Base-by-base conservation (phyloP, 306 rosid species). In the Acmispon strigosus region DNA sequence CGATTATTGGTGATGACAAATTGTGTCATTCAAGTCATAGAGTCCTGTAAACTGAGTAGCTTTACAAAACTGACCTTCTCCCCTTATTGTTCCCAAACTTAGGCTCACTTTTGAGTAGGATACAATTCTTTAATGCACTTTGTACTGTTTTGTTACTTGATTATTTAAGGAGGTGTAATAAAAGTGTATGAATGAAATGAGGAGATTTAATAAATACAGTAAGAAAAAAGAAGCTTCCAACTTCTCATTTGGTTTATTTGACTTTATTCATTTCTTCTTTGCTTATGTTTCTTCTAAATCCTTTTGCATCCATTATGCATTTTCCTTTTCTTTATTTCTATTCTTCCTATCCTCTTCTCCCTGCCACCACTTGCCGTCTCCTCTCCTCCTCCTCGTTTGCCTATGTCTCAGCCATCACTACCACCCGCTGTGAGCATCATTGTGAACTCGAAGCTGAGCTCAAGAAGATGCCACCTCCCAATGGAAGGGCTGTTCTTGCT, bases 401-500 rank as follows among this genome's bases (percentile, higher is more conserved):
- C 78, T 88, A 13, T 87, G 15, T 87, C 90, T 48, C 94, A 88
- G 73, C 77, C 89, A 32, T 32, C 37, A 32, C 37, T 27, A 2
- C 34, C 0, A 2, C 34, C 75, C 92, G 90, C 13, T 81, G 92
- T 18, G 96, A 90, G 75, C 97, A 87, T 59, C 96, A 94, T 63
- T 83, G 97, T 4, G 96, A 90, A 59, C 82, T 94, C 57, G 95
- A 94, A 69, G 83, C 89, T 6, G 97, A 90, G 74, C 92, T 94
- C 12, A 90, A 86, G 88, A 94, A 90, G 92, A 87, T 94, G 92
- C 96, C 97, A 5, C 98, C 97, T 4, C 77, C 79, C 18, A 90
- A 90, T 74, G 98, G 97, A 58, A 82, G 95, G 66, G 96, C 92
- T 7, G 92, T 94, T 48, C 88, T 94, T 53, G 54, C 89, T 43